These are phyloP conservation scores for Blastocystis hominis DNA, from an alignment of 352 stramenopile genomes.

Conservation along the genomic window DNA sequence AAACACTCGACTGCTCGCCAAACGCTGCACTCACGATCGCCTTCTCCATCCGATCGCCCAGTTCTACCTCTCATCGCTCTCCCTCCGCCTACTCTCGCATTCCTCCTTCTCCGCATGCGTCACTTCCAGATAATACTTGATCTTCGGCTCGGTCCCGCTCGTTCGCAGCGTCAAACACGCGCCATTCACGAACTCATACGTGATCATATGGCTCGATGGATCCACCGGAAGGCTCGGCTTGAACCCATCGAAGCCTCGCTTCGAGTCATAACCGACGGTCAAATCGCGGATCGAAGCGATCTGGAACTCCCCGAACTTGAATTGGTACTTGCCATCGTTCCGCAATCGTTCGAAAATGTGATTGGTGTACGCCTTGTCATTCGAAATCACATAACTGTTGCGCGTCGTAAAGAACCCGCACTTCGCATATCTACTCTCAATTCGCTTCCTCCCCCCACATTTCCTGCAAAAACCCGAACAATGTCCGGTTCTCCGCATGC, in stretches of 20 bases:
- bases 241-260: constrained; percentile 61
- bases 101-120: not conserved
- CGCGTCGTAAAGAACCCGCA: constrained; percentile 91
- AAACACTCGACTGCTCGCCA: not conserved
- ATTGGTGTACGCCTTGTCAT: constrained; percentile 75
- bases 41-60: constrained; percentile 41
- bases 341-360: constrained; percentile 80
- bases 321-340: constrained; percentile 73
- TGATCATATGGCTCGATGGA: constrained; percentile 86
- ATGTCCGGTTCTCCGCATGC: constrained; percentile 64
- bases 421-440: constrained; percentile 75
- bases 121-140: constrained; percentile 95
- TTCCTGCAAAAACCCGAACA: constrained; percentile 67
- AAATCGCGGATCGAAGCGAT: constrained; percentile 76
- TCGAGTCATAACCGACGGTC: constrained; percentile 77
- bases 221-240: constrained; percentile 76
- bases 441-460: constrained; percentile 56
- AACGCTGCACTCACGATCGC: not conserved
- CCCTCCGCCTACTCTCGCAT: constrained; percentile 8
- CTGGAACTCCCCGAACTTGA: constrained; percentile 69
- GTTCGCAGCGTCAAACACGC: constrained; percentile 87
- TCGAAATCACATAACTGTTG: constrained; percentile 91
- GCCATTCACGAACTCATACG: constrained; percentile 84
- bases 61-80: not conserved
- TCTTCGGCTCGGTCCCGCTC: constrained; percentile 94